Evolutionary conservation across 2,329 filamentous ascomycete species (phyloP).

Genomic region (Botryotinia globosa): DNA sequence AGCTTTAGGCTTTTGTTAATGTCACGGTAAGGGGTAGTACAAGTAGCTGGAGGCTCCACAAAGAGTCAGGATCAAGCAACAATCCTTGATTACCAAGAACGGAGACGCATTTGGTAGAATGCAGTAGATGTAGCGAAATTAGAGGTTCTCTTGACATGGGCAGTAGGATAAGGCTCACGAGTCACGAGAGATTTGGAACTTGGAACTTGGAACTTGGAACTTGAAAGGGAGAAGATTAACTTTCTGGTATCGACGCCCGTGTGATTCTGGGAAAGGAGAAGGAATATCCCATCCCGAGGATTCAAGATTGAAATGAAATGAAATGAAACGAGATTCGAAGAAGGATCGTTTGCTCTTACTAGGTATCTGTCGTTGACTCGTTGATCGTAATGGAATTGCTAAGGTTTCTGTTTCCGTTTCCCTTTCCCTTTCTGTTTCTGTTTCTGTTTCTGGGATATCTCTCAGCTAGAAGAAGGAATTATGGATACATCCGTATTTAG

Average conservation of each 20-base stretch:
- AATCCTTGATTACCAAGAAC: neutral
- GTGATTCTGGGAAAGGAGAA: neutral
- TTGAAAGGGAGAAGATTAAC: neutral
- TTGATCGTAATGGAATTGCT: neutral
- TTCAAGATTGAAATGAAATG: neutral
- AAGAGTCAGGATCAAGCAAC: neutral
- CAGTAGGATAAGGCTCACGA: neutral
- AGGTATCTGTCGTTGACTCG: neutral
- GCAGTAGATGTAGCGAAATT: constrained; percentile 6
- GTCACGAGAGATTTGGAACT: neutral
- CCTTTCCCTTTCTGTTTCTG: too few species aligned
- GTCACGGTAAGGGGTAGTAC: constrained; percentile 9
- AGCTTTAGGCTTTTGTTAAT: constrained; percentile 12
- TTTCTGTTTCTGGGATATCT: neutral
- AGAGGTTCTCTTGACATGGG: constrained; percentile 13
- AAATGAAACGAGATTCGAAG: neutral
- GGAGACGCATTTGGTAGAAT: neutral
- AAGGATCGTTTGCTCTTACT: neutral
- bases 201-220: too few species aligned
- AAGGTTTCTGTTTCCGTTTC: neutral
- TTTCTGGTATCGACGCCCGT: neutral
- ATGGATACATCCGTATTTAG: constrained; percentile 14
- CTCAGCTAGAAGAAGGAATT: neutral
- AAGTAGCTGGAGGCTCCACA: constrained; percentile 2
- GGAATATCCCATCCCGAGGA: neutral